Base-by-base conservation (phyloP, 768 basidiomycete genomes). In the Mycena rebaudengoi region DNA sequence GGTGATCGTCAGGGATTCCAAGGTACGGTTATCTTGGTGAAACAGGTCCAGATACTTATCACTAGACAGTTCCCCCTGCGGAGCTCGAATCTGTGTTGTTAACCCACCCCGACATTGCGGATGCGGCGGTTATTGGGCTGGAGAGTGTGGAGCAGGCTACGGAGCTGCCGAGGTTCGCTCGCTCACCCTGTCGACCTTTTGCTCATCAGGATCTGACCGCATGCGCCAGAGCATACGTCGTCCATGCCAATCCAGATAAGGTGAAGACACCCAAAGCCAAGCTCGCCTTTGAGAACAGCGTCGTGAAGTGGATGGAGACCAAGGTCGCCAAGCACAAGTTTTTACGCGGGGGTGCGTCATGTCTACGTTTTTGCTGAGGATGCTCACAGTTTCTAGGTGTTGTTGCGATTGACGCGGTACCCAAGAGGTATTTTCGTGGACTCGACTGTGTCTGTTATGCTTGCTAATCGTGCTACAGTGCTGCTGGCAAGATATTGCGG, bases 401-500 rank as follows among this genome's bases (percentile, higher is more conserved):
- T 18, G 77, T 89, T 1, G 69, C 88, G 3, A 80, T 94, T 40
- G 85, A 88, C 37, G 75, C 76, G 13, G 80, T 93, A 53, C 92
- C 92, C 0, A 93, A 91, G 75, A 91, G 86, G 89, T 90, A 48
- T 16, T 35, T 2, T 32, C 12, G 6, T 41, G 45, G 5, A 4
- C 25, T n/a, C n/a, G n/a, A n/a, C n/a, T n/a, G n/a, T n/a, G n/a
- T n/a, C 2, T 8, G 2, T 37, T 52, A 32, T 43, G 8, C 57
- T 50, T 63, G 13, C 21, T 64, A 4, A 64, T 23, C 5, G 23
- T 32, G 32, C n/a, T 71, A 14, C 63, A 95, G 93, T 68, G 88
- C 94, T 30, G 86, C 93, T 54, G 95, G 95, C 3, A 96, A 97
- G 77, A 98, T 98, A 70, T 75, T 96, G 30, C 83, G 94, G 44